These are phyloP conservation scores for Micractinium conductrix DNA, from an alignment of 139 green algal species.

Conservation along the genomic window DNA sequence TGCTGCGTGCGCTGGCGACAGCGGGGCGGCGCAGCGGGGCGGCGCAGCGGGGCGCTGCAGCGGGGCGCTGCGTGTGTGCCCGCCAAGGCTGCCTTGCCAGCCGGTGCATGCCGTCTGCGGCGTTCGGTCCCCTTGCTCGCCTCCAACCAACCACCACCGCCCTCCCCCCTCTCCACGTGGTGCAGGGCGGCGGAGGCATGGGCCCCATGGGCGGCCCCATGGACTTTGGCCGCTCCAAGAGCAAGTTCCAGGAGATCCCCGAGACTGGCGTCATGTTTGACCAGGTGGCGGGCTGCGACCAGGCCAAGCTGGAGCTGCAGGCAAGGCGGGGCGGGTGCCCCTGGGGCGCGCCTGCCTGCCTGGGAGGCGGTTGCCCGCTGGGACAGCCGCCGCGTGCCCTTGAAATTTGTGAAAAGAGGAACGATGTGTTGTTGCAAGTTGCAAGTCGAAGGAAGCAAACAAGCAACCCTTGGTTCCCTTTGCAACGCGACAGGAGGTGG, in stretches of 20 bases:
- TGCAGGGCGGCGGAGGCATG: constrained; percentile 34
- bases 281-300: constrained; percentile 92
- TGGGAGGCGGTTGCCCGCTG: background rate
- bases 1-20: too few relatives aligned
- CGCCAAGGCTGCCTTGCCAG: too few relatives aligned
- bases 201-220: constrained; percentile 92
- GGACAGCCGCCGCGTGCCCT: too few relatives aligned
- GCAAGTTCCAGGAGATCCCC: constrained; percentile 99
- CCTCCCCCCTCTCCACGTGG: background rate
- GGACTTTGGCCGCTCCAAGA: constrained; percentile 98
- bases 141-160: background rate
- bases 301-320: constrained; percentile 95
- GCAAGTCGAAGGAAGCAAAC: too few relatives aligned
- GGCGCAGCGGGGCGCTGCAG: too few relatives aligned
- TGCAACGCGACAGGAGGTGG: constrained; percentile 95
- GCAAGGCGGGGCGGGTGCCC: constrained; percentile 74
- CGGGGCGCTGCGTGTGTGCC: too few relatives aligned
- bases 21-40: too few relatives aligned
- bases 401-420: too few relatives aligned
- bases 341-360: constrained; percentile 68
- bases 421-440: background rate
- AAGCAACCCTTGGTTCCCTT: too few relatives aligned
- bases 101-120: too few relatives aligned
- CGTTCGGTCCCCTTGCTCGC: too few relatives aligned
- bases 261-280: constrained; percentile 98